Evolutionary conservation across 2,329 filamentous ascomycete genomes (phyloP).

Genomic region (Chaetothyriales sp.): DNA sequence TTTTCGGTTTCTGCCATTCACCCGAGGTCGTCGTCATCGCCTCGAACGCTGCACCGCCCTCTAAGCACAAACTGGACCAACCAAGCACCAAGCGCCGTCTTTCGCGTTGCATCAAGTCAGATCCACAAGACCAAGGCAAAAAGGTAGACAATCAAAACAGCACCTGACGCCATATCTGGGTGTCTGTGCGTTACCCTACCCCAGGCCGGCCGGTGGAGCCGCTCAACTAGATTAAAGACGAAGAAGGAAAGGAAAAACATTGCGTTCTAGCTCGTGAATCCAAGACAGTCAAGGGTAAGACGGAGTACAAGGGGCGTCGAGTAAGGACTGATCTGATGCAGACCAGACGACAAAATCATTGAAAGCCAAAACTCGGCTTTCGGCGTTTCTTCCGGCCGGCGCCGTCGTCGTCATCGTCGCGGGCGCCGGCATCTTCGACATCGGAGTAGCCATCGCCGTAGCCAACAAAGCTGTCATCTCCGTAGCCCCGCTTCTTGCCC

Average conservation of each 20-base stretch:
- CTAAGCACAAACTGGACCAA: neutral
- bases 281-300: neutral
- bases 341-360: neutral
- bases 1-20: too few species aligned
- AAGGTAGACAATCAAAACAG: neutral
- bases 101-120: too few species aligned
- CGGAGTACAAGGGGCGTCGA: neutral
- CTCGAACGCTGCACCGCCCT: neutral
- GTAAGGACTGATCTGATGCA: neutral
- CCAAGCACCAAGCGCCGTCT: neutral
- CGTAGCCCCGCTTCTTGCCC: constrained; percentile 36
- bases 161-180: neutral
- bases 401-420: constrained; percentile 19
- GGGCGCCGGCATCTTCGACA: constrained; percentile 31
- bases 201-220: neutral
- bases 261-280: neutral
- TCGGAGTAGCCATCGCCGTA: constrained; percentile 39
- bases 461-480: constrained; percentile 38
- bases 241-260: neutral
- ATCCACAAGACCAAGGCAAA: neutral
- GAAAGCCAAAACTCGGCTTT: neutral
- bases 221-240: neutral
- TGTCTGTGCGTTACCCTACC: neutral
- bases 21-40: neutral
- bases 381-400: constrained; percentile 9